Evolutionary conservation across 2,329 filamentous ascomycete genomes (phyloP).

Genomic region (Setomelanomma holmii): DNA sequence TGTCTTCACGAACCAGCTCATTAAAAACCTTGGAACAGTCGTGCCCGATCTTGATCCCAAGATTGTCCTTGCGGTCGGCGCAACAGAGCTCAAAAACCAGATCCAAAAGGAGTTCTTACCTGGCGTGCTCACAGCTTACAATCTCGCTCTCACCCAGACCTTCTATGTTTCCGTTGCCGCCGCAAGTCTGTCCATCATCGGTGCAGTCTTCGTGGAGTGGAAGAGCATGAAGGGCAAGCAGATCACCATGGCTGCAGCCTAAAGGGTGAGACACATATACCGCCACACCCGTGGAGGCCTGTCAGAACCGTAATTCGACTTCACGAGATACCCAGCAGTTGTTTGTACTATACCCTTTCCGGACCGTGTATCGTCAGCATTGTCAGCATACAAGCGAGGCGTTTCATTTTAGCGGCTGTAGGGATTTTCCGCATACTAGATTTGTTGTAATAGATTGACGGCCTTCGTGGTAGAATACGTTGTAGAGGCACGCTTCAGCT

Average conservation of each 20-base stretch:
- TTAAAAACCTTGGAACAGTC: conserved; percentile 47
- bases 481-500: background rate
- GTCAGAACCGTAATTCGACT: conserved; percentile 6
- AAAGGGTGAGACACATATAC: conserved; percentile 4
- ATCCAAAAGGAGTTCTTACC: conserved; percentile 60
- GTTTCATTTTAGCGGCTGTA: background rate
- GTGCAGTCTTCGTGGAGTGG: conserved; percentile 67
- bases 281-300: background rate
- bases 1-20: conserved; percentile 58
- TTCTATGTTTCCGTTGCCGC: conserved; percentile 68
- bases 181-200: conserved; percentile 62
- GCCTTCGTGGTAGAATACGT: background rate
- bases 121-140: conserved; percentile 69
- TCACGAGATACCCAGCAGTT: conserved; percentile 17
- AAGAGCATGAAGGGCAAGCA: conserved; percentile 68
- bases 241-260: conserved; percentile 48
- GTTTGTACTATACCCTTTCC: conserved; percentile 10
- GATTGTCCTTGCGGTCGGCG: conserved; percentile 57
- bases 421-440: background rate
- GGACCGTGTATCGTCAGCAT: background rate
- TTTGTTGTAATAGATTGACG: conserved; percentile 4
- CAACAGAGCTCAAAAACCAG: conserved; percentile 64
- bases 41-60: conserved; percentile 52
- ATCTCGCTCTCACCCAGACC: conserved; percentile 63
- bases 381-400: background rate